Conservation (phyloP, 495 filamentous ascomycete genomes). For the Aspergillus asperescens region DNA sequence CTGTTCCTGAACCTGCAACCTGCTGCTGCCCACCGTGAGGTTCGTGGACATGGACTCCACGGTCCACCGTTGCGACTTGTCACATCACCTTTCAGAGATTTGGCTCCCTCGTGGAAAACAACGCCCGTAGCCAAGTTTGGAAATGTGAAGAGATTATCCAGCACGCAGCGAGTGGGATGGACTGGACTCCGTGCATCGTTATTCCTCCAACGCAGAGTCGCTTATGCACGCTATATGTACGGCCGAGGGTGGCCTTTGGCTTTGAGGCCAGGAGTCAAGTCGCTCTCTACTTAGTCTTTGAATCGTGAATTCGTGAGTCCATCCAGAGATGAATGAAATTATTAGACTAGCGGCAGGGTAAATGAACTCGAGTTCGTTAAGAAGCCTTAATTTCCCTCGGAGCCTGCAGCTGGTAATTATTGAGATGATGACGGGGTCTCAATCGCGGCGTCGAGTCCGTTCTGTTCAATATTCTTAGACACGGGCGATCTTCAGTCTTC, state of each 20-base stretch:
- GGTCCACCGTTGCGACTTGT: slow-evolving; percentile 22
- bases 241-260: neutral
- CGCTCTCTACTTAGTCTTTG: neutral
- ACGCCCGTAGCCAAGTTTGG: neutral
- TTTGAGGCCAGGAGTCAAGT: neutral
- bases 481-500: slow-evolving; percentile 14
- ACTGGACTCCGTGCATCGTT: slow-evolving; percentile 1
- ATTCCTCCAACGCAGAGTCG: slow-evolving; percentile 5
- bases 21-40: neutral
- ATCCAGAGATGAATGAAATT: neutral
- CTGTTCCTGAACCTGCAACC: slow-evolving; percentile 1
- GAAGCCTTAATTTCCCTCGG: neutral
- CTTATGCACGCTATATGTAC: slow-evolving; percentile 15
- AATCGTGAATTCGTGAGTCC: neutral
- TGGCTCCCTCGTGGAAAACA: slow-evolving; percentile 15
- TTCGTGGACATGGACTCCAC: neutral
- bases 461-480: slow-evolving; percentile 9
- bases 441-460: neutral
- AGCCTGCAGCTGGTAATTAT: too few relatives aligned
- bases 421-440: neutral
- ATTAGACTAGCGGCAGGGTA: slow-evolving; percentile 3
- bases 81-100: slow-evolving; percentile 13
- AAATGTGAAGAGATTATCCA: slow-evolving; percentile 13
- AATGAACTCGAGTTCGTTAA: slow-evolving; percentile 9
- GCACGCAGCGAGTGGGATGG: slow-evolving; percentile 10